Percentiles rank a stretch among this genome's conserved stretches.
These are phyloP conservation scores for Batkoa obscura DNA, from an alignment of 371 early-diverging fungal genomes.

Conservation along the genomic window DNA sequence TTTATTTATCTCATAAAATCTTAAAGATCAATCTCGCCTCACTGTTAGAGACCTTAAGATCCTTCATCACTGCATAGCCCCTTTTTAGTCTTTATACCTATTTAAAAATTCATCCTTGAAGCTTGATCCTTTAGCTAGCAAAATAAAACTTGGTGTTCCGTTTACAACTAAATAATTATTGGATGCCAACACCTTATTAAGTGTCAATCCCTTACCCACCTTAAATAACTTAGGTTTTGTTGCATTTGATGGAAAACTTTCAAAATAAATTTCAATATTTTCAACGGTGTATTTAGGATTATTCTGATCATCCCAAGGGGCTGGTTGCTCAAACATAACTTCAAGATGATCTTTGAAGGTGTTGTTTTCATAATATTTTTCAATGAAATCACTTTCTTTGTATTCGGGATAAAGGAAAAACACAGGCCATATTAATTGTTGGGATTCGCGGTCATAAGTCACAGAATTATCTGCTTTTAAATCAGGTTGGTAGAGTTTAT, in stretches of 20 bases:
- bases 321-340: conserved; percentile 61
- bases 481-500: conserved; percentile 7
- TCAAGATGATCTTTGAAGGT: conserved; percentile 70
- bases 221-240: conserved; percentile 40
- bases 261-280: conserved; percentile 60
- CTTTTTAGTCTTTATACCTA: conserved; percentile 21
- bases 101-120: conserved; percentile 41
- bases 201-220: conserved; percentile 32
- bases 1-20: too few relatives aligned
- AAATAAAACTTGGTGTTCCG: conserved; percentile 46
- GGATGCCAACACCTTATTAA: conserved; percentile 28
- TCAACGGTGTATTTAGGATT: conserved; percentile 37
- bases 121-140: conserved; percentile 30
- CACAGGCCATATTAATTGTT: conserved; percentile 64
- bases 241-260: conserved; percentile 25
- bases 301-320: conserved; percentile 56
- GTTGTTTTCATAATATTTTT: conserved; percentile 59
- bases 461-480: conserved; percentile 16
- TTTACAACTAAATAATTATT: conserved; percentile 38
- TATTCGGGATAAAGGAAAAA: conserved; percentile 89
- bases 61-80: too few relatives aligned
- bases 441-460: conserved; percentile 32
- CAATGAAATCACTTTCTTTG: conserved; percentile 78
- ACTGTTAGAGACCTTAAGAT: too few relatives aligned
- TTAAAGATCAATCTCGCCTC: too few relatives aligned